These are phyloP conservation scores for Salvia hispanica DNA, from an alignment of 257 asterid species.

Conservation along the genomic window DNA sequence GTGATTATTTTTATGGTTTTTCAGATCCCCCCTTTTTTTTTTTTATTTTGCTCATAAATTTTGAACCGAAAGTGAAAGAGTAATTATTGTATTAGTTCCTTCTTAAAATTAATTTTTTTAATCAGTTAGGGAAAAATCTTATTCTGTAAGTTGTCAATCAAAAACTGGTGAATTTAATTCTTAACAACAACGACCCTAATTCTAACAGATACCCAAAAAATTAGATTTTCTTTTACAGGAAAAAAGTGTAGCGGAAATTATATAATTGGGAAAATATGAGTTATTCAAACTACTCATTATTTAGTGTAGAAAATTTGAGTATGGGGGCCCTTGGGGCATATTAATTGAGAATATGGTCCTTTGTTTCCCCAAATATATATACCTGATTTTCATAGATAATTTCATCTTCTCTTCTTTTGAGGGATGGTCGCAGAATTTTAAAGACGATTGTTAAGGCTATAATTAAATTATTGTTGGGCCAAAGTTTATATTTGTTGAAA, in stretches of 20 bases:
- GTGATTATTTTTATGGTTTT: no score
- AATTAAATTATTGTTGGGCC: no score
- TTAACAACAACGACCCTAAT: neutral
- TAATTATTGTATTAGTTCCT: no score
- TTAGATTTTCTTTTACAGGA: neutral
- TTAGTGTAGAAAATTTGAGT: neutral
- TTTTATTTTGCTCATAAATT: no score
- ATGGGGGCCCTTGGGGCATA: neutral
- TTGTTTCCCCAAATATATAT: conserved; percentile 35
- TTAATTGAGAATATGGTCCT: neutral
- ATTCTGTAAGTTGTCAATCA: conserved; percentile 16
- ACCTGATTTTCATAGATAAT: no score
- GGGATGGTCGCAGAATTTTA: no score
- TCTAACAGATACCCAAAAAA: neutral
- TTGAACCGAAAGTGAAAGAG: no score
- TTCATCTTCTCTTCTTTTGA: no score
- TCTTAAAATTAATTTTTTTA: no score
- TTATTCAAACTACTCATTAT: neutral
- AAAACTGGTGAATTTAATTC: neutral
- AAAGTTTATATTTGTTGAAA: no score
- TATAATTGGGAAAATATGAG: neutral
- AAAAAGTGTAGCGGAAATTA: neutral
- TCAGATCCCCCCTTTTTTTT: no score
- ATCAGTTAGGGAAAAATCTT: neutral
- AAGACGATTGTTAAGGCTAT: no score